phyloP scores from a whole-genome alignment of 768 basidiomycete genomes.

The Termitomyces sp. region DNA sequence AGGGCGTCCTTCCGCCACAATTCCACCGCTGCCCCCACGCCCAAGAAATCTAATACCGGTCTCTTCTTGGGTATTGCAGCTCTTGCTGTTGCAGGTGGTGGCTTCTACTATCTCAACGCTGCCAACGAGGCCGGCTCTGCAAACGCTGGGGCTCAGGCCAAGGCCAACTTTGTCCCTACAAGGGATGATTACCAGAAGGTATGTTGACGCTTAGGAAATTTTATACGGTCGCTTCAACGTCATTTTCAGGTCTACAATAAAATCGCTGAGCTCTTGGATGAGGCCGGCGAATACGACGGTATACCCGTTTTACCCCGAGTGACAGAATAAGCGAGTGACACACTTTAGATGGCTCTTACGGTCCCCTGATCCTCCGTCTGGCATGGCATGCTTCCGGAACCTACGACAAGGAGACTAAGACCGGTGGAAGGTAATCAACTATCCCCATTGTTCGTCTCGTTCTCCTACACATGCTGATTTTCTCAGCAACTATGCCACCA shows the following conservation, averaged over 20 bases:
- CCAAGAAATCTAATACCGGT: slow-evolving; percentile 46
- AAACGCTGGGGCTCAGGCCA: slow-evolving; percentile 59
- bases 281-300: slow-evolving; percentile 87
- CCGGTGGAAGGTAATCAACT: slow-evolving; percentile 70
- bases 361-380: slow-evolving; percentile 81
- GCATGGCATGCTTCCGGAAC: slow-evolving; percentile 96
- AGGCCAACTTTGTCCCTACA: slow-evolving; percentile 65
- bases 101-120: slow-evolving; percentile 56
- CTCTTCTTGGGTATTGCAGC: slow-evolving; percentile 61
- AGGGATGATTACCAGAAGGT: slow-evolving; percentile 92
- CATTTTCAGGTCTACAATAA: slow-evolving; percentile 76
- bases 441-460: not conserved
- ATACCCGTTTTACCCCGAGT: slow-evolving; percentile 10
- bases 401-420: slow-evolving; percentile 73
- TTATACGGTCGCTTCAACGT: not conserved
- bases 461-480: not conserved
- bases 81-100: slow-evolving; percentile 54
- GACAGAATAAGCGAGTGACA: slow-evolving; percentile 3
- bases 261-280: slow-evolving; percentile 73
- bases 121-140: slow-evolving; percentile 49
- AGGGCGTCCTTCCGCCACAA: slow-evolving; percentile 51
- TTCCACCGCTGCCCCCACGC: slow-evolving; percentile 45
- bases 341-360: slow-evolving; percentile 76
- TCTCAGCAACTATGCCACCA: slow-evolving; percentile 90
- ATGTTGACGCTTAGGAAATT: slow-evolving; percentile 4